Evolutionary conservation across 1,284 basidiomycete genomes (phyloP).

Genomic region (Ustilago vetiveriae): DNA sequence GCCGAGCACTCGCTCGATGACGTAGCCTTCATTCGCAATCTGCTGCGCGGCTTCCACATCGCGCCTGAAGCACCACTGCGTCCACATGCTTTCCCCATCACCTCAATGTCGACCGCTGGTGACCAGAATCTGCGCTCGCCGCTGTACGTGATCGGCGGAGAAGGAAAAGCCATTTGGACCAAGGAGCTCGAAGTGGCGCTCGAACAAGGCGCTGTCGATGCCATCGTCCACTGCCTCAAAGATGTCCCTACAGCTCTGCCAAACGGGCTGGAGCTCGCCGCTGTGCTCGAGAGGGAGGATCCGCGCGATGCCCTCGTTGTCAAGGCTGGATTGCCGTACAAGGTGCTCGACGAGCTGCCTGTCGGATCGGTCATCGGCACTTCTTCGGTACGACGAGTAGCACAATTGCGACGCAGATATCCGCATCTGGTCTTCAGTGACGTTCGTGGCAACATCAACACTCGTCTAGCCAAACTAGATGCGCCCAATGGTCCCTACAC

Average conservation of each 20-base stretch:
- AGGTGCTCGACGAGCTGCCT: slow-evolving; percentile 82
- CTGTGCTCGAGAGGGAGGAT: slow-evolving; percentile 86
- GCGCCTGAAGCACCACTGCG: slow-evolving; percentile 14
- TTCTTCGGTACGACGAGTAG: slow-evolving; percentile 89
- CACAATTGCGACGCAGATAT: slow-evolving; percentile 84
- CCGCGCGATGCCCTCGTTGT: slow-evolving; percentile 89
- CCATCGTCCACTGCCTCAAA: slow-evolving; percentile 93
- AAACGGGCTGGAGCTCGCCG: slow-evolving; percentile 83
- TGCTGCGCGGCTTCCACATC: slow-evolving; percentile 23
- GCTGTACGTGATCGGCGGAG: slow-evolving; percentile 70
- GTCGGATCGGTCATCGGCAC: slow-evolving; percentile 91
- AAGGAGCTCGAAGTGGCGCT: slow-evolving; percentile 90
- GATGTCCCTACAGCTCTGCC: slow-evolving; percentile 91
- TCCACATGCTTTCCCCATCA: slow-evolving; percentile 69
- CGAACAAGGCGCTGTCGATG: slow-evolving; percentile 78
- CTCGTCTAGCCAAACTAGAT: slow-evolving; percentile 91
- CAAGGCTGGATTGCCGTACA: slow-evolving; percentile 78
- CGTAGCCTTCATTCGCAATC: slow-evolving; percentile 20
- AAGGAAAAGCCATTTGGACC: slow-evolving; percentile 86
- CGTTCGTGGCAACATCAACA: slow-evolving; percentile 73
- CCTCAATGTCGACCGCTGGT: slow-evolving; percentile 88
- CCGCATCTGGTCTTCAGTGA: slow-evolving; percentile 85
- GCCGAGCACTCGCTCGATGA: slow-evolving; percentile 27
- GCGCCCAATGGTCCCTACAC: slow-evolving; percentile 82
- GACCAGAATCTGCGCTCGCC: slow-evolving; percentile 84